These are phyloP conservation scores for Dicorynia guianensis DNA, from an alignment of 306 rosid species.

Conservation along the genomic window DNA sequence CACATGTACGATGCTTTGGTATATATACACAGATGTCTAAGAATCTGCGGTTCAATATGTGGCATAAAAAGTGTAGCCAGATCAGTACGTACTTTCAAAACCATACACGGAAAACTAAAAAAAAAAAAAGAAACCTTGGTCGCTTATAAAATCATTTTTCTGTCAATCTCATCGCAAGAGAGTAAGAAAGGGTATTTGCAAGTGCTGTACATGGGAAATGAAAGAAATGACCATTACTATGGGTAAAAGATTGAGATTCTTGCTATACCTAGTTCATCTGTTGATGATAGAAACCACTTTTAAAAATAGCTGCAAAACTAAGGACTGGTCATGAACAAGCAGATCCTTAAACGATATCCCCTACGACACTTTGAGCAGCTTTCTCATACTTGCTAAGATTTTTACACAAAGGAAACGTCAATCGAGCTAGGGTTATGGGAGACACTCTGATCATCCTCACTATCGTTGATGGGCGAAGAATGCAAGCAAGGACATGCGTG, in stretches of 20 bases:
- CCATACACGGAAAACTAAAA: too few relatives aligned
- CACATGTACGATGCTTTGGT: too few relatives aligned
- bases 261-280: neutral
- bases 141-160: too few relatives aligned
- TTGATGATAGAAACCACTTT: neutral
- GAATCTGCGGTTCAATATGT: neutral
- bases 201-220: neutral
- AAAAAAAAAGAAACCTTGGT: too few relatives aligned
- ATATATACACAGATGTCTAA: too few relatives aligned
- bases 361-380: constrained; percentile 30
- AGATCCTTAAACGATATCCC: constrained; percentile 22
- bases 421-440: constrained; percentile 40
- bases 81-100: neutral
- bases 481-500: constrained; percentile 44
- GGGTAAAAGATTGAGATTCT: neutral
- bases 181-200: neutral
- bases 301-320: neutral
- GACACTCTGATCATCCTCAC: constrained; percentile 39
- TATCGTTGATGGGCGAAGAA: constrained; percentile 25
- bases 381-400: constrained; percentile 29
- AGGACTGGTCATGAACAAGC: neutral
- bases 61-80: neutral
- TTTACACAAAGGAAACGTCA: constrained; percentile 25
- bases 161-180: neutral
- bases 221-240: neutral